Percentiles rank a stretch among this genome's conserved stretches.
These are phyloP conservation scores for Myriosclerotinia curreyana DNA, from an alignment of 2,329 filamentous ascomycete genomes.

Conservation along the genomic window DNA sequence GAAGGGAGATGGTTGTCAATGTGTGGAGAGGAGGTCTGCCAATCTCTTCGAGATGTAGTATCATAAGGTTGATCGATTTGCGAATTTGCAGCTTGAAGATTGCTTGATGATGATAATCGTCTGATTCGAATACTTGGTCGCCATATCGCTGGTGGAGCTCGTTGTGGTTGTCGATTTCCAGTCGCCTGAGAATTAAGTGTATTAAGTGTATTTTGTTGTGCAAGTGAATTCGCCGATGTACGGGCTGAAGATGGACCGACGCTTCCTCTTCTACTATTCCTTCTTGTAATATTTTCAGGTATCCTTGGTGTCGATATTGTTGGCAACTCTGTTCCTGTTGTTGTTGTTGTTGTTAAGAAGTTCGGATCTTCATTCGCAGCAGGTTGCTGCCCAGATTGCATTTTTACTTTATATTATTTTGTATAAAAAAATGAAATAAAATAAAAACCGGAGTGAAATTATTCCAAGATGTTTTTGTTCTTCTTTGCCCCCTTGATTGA, in stretches of 20 bases:
- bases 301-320: background rate
- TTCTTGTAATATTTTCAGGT: background rate
- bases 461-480: background rate
- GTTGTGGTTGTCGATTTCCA: slow-evolving; percentile 6
- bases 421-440: too few relatives aligned
- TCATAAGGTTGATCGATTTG: slow-evolving; percentile 12
- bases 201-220: slow-evolving; percentile 6
- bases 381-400: slow-evolving; percentile 15
- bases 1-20: slow-evolving; percentile 11
- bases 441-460: background rate
- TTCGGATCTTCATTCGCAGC: slow-evolving; percentile 3
- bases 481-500: background rate
- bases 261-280: slow-evolving; percentile 13
- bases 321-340: slow-evolving; percentile 10
- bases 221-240: slow-evolving; percentile 15
- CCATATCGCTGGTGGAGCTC: slow-evolving; percentile 19
- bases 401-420: too few relatives aligned
- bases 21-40: slow-evolving; percentile 16
- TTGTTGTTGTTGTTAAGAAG: slow-evolving; percentile 16
- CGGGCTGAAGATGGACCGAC: background rate
- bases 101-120: slow-evolving; percentile 22
- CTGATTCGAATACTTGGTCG: slow-evolving; percentile 34
- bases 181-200: background rate
- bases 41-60: background rate
- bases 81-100: slow-evolving; percentile 5